phyloP scores from a whole-genome alignment of 345 rosid species.

The Populus ilicifolia region DNA sequence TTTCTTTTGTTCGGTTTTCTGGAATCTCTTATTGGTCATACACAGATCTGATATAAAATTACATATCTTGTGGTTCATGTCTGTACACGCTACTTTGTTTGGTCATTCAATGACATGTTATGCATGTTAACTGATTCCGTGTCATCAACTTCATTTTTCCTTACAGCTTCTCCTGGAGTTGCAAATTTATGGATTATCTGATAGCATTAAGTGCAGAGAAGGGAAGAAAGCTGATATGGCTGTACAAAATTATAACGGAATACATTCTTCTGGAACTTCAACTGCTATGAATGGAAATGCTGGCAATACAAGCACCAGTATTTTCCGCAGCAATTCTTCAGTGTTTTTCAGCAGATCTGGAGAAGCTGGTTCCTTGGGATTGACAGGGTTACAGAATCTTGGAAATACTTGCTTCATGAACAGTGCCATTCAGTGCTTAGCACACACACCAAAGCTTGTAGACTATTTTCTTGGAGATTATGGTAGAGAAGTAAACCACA shows the following conservation, averaged over 20 bases:
- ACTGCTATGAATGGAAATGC: constrained; percentile 45
- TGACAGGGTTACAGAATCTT: constrained; percentile 94
- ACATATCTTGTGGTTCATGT: neutral
- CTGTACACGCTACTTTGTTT: neutral
- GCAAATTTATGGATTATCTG: constrained; percentile 96
- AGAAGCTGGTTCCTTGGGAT: constrained; percentile 90
- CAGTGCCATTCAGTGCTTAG: constrained; percentile 94
- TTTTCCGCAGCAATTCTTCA: constrained; percentile 40
- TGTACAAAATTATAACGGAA: constrained; percentile 44
- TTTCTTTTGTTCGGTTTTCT: too few species aligned
- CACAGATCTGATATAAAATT: too few species aligned
- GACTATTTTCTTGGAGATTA: constrained; percentile 95
- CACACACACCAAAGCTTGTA: constrained; percentile 94
- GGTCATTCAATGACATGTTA: constrained; percentile 7
- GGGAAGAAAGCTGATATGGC: constrained; percentile 66
- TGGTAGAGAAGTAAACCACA: constrained; percentile 75
- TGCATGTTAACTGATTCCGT: constrained; percentile 14
- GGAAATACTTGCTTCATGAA: constrained; percentile 99
- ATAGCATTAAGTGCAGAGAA: constrained; percentile 71
- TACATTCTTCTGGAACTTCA: constrained; percentile 33
- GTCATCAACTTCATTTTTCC: constrained; percentile 21
- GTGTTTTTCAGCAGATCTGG: constrained; percentile 57
- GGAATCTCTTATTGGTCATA: too few species aligned
- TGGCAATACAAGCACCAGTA: constrained; percentile 46
- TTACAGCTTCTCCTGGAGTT: constrained; percentile 71